These are phyloP conservation scores for Lactifluus volemus DNA, from an alignment of 768 basidiomycete genomes.

Conservation along the genomic window DNA sequence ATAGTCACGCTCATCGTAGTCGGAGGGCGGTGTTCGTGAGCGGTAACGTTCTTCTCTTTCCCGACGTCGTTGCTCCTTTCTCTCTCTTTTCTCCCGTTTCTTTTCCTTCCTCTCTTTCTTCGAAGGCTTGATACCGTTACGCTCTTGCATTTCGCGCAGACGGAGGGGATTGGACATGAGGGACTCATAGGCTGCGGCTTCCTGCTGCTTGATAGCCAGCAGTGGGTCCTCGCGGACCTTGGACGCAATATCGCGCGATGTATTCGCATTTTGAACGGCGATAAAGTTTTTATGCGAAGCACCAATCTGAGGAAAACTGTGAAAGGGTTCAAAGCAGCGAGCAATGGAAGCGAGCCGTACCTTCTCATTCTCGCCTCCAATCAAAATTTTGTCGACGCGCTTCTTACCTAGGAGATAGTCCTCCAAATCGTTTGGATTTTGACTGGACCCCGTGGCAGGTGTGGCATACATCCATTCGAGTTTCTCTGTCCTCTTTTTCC, in stretches of 20 bases:
- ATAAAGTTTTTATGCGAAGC: conserved; percentile 90
- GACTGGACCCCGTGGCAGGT: conserved; percentile 80
- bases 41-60: conserved; percentile 22
- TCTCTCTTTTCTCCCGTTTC: conserved; percentile 47
- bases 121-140: conserved; percentile 73
- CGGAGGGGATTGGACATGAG: conserved; percentile 82
- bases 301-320: conserved; percentile 45
- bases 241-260: conserved; percentile 73
- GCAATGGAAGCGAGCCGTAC: conserved; percentile 29
- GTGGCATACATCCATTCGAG: conserved; percentile 99
- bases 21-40: conserved; percentile 23
- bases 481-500: conserved; percentile 89
- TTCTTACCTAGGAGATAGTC: conserved; percentile 97
- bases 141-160: conserved; percentile 69
- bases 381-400: conserved; percentile 92
- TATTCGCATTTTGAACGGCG: conserved; percentile 92
- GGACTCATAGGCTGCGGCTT: conserved; percentile 86
- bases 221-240: conserved; percentile 97
- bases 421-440: conserved; percentile 88
- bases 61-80: conserved; percentile 21
- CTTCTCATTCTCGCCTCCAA: conserved; percentile 87
- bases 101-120: conserved; percentile 62
- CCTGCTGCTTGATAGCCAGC: conserved; percentile 96
- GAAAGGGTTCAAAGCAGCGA: conserved; percentile 14
- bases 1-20: conserved; percentile 27